These are phyloP conservation scores for Emmonsia crescens DNA, from an alignment of 2,329 filamentous ascomycete genomes.

Conservation along the genomic window DNA sequence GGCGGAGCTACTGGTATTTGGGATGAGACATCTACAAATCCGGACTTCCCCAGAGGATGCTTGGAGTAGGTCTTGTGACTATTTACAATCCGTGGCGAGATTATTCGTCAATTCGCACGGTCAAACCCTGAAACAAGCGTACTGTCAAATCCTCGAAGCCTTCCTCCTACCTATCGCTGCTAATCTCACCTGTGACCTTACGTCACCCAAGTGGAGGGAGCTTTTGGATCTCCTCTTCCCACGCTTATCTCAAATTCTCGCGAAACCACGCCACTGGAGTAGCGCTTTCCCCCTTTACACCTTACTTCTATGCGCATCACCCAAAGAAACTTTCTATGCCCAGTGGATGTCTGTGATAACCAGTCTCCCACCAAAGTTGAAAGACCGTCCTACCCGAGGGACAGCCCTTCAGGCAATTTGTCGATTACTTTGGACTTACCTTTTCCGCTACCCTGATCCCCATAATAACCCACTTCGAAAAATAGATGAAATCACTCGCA, in stretches of 20 bases:
- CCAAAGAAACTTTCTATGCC: conserved; percentile 66
- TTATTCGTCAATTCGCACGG: conserved; percentile 81
- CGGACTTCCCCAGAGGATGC: conserved; percentile 60
- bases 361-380: conserved; percentile 67
- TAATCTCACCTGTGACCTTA: conserved; percentile 65
- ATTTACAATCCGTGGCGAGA: conserved; percentile 68
- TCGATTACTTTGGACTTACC: conserved; percentile 84
- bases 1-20: conserved; percentile 75
- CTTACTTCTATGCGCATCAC: conserved; percentile 77
- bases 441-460: conserved; percentile 72
- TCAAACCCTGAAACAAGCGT: conserved; percentile 81
- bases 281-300: conserved; percentile 81
- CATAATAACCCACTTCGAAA: conserved; percentile 59
- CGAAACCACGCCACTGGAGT: conserved; percentile 86
- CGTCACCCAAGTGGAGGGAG: conserved; percentile 73
- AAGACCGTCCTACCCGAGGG: conserved; percentile 68
- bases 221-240: conserved; percentile 70
- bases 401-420: conserved; percentile 83
- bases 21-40: conserved; percentile 81
- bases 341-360: conserved; percentile 81
- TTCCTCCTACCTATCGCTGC: conserved; percentile 79
- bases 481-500: conserved; percentile 76
- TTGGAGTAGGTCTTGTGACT: conserved; percentile 83
- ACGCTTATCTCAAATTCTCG: conserved; percentile 70
- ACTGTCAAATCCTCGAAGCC: conserved; percentile 83